Percentiles rank a stretch among this genome's conserved stretches.
phyloP scores from a whole-genome alignment of 2,329 filamentous ascomycete genomes.

The Dothideomycetes sp. region DNA sequence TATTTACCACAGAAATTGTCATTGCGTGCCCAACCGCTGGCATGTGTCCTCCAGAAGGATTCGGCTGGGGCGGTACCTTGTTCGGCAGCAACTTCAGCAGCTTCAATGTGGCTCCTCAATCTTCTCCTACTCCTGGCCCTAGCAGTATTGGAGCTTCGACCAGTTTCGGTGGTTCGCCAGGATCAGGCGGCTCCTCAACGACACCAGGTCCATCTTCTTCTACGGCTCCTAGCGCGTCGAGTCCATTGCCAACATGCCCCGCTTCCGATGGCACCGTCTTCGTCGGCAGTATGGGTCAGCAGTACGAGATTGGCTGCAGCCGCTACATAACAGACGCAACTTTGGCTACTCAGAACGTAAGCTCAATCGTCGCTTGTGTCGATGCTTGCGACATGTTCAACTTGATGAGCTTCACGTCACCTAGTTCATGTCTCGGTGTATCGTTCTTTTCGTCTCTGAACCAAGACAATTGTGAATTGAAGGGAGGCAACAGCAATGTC shows the following conservation, averaged over 20 bases:
- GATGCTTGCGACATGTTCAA: constrained; percentile 27
- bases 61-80: constrained; percentile 6
- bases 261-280: constrained; percentile 18
- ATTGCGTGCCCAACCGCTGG: constrained; percentile 23
- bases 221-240: constrained; percentile 6
- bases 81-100: constrained; percentile 10
- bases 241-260: constrained; percentile 22
- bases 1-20: constrained; percentile 25
- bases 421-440: constrained; percentile 21
- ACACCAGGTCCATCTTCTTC: not conserved
- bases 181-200: not conserved
- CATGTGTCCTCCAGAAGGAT: constrained; percentile 20
- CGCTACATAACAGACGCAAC: constrained; percentile 17
- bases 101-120: constrained; percentile 5
- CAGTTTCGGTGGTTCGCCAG: not conserved
- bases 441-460: constrained; percentile 17
- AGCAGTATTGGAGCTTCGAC: constrained; percentile 1
- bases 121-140: not conserved
- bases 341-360: constrained; percentile 19
- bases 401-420: constrained; percentile 17
- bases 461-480: constrained; percentile 21
- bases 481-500: constrained; percentile 14
- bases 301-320: constrained; percentile 23
- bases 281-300: constrained; percentile 19
- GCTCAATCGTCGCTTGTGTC: constrained; percentile 22